Evolutionary conservation across 2,329 filamentous ascomycete genomes (phyloP).

Genomic region (Ophiocordyceps robertsii): DNA sequence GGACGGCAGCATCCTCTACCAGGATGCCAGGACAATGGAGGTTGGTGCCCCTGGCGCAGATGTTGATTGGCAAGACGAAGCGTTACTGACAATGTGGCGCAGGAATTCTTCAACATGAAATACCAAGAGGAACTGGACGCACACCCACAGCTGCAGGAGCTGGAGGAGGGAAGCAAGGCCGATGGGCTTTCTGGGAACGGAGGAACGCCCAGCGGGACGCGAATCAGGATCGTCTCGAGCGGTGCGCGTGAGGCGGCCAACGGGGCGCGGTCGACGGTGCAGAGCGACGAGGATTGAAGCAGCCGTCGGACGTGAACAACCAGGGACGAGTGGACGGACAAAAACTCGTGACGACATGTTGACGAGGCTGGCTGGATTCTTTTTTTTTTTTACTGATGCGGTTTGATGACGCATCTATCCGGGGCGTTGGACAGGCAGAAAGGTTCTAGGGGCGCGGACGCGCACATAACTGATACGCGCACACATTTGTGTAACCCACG

Average conservation of each 20-base stretch:
- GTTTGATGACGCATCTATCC: constrained; percentile 9
- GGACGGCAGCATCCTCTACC: constrained; percentile 80
- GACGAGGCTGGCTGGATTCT: not conserved
- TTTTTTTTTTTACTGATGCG: constrained; percentile 2
- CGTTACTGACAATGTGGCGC: constrained; percentile 16
- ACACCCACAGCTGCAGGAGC: constrained; percentile 40
- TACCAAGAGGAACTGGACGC: constrained; percentile 39
- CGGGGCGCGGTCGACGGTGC: constrained; percentile 24
- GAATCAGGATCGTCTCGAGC: constrained; percentile 56
- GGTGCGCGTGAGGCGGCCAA: constrained; percentile 21
- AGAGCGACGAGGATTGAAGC: constrained; percentile 39
- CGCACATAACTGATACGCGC: constrained; percentile 8
- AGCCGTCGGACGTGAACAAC: not conserved
- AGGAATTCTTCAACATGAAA: constrained; percentile 44
- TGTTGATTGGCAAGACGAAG: not conserved
- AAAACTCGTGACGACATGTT: not conserved
- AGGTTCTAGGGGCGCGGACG: constrained; percentile 6
- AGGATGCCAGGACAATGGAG: constrained; percentile 87
- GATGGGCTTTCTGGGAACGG: constrained; percentile 34
- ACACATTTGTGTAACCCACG: constrained; percentile 6
- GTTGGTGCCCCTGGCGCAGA: constrained; percentile 33
- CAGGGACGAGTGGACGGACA: not conserved
- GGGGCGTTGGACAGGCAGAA: constrained; percentile 11
- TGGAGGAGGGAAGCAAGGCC: constrained; percentile 33
- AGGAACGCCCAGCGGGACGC: constrained; percentile 47